Conservation (phyloP, 305 asterid genomes). For the Fraxinus greggii region DNA sequence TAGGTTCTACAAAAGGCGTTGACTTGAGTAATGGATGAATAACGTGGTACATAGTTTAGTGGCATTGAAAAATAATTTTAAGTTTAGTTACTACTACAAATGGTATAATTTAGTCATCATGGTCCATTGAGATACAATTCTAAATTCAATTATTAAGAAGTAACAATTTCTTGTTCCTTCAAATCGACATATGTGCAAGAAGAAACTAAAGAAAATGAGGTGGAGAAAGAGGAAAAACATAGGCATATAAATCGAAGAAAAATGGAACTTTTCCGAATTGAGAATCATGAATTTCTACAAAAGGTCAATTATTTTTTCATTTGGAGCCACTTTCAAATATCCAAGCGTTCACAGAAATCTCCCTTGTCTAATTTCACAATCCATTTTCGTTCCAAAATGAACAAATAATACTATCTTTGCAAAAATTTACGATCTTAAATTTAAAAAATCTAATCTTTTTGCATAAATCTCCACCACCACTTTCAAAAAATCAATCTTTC, state of each 20-base stretch:
- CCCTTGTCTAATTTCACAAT: neutral
- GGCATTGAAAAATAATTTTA: neutral
- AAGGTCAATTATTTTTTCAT: slow-evolving; percentile 21
- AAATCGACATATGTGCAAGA: neutral
- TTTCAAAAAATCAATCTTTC: neutral
- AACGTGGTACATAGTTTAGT: too few species aligned
- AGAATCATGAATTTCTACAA: neutral
- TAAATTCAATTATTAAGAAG: neutral
- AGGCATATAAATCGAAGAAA: neutral
- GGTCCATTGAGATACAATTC: too few species aligned
- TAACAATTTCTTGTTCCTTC: neutral
- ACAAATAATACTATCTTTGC: neutral
- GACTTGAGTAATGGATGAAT: too few species aligned
- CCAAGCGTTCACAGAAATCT: neutral
- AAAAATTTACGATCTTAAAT: neutral
- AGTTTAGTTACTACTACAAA: too few species aligned
- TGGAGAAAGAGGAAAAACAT: neutral
- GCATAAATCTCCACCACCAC: slow-evolving; percentile 21
- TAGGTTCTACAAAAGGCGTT: too few species aligned
- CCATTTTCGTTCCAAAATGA: neutral
- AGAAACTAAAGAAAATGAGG: neutral
- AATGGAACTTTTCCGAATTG: neutral
- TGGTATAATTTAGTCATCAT: too few species aligned
- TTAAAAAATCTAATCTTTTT: slow-evolving; percentile 6
- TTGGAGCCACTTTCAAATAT: neutral